Evolutionary conservation across 192 early-diverging fungal species (phyloP).

Genomic region (Coemansia sp.): DNA sequence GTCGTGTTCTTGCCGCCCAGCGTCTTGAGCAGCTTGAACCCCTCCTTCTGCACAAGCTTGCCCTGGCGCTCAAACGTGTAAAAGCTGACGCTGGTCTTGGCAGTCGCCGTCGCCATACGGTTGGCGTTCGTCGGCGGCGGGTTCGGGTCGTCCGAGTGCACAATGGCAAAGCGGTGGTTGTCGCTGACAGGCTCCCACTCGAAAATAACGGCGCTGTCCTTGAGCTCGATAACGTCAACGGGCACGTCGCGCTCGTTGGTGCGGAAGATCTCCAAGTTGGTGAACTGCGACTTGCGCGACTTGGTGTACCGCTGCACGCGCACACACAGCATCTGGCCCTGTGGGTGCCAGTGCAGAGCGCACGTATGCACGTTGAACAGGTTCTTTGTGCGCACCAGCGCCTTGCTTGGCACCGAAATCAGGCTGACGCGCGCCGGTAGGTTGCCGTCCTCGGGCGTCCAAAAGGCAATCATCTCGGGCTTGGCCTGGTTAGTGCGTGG

Average conservation of each 20-base stretch:
- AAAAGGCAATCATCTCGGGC: slow-evolving; percentile 82
- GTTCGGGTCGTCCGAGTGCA: slow-evolving; percentile 71
- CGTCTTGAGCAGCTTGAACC: slow-evolving; percentile 79
- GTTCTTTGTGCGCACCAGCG: slow-evolving; percentile 93
- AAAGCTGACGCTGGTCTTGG: slow-evolving; percentile 72
- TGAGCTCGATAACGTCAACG: slow-evolving; percentile 94
- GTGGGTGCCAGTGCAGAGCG: slow-evolving; percentile 87
- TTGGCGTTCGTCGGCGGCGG: slow-evolving; percentile 52
- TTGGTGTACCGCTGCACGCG: slow-evolving; percentile 87
- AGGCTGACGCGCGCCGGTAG: slow-evolving; percentile 97
- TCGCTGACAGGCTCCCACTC: slow-evolving; percentile 95
- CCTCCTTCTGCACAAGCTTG: slow-evolving; percentile 59
- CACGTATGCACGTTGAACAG: slow-evolving; percentile 91
- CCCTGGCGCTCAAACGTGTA: slow-evolving; percentile 81
- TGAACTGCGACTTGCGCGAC: slow-evolving; percentile 84
- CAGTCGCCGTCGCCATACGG: slow-evolving; percentile 52
- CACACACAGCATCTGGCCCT: slow-evolving; percentile 88
- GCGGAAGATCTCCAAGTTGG: slow-evolving; percentile 95
- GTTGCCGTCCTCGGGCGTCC: slow-evolving; percentile 94
- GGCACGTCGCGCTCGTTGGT: slow-evolving; percentile 88
- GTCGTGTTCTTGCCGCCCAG: slow-evolving; percentile 80
- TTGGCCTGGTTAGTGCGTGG: slow-evolving; percentile 21
- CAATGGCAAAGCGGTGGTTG: slow-evolving; percentile 76
- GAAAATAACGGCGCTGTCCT: slow-evolving; percentile 77
- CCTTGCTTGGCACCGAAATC: slow-evolving; percentile 74